phyloP scores from a whole-genome alignment of 2,329 filamentous ascomycete genomes.

The Colletotrichum sp. region DNA sequence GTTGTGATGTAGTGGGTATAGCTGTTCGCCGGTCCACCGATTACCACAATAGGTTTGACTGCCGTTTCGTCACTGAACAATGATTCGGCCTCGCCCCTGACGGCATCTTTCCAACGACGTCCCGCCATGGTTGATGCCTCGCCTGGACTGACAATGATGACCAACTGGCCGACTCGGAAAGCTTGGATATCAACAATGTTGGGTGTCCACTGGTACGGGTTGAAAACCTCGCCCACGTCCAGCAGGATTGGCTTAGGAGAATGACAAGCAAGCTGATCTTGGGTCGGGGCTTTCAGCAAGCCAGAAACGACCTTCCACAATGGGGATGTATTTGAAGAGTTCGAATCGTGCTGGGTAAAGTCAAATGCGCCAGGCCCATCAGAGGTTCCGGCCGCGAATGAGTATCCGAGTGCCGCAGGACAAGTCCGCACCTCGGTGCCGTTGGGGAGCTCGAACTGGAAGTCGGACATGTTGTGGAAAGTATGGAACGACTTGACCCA shows the following conservation, averaged over 20 bases:
- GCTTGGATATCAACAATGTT: slow-evolving; percentile 90
- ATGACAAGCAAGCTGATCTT: slow-evolving; percentile 77
- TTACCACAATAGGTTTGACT: slow-evolving; percentile 70
- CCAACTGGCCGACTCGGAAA: slow-evolving; percentile 80
- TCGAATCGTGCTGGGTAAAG: slow-evolving; percentile 83
- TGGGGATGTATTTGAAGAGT: slow-evolving; percentile 71
- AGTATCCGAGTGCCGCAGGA: slow-evolving; percentile 84
- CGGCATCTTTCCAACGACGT: slow-evolving; percentile 79
- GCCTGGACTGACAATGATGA: slow-evolving; percentile 85
- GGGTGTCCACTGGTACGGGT: slow-evolving; percentile 83
- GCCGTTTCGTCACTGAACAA: slow-evolving; percentile 44
- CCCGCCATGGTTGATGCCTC: slow-evolving; percentile 94
- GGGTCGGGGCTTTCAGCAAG: slow-evolving; percentile 70
- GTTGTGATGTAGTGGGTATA: slow-evolving; percentile 84
- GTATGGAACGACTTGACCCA: slow-evolving; percentile 81
- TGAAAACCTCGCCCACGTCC: slow-evolving; percentile 78
- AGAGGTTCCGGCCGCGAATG: slow-evolving; percentile 87
- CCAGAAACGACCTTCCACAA: slow-evolving; percentile 79
- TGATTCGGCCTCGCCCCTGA: slow-evolving; percentile 55
- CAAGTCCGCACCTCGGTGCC: slow-evolving; percentile 76
- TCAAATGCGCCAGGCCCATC: slow-evolving; percentile 90
- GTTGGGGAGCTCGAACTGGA: slow-evolving; percentile 74
- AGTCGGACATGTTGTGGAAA: slow-evolving; percentile 79
- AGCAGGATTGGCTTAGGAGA: slow-evolving; percentile 82
- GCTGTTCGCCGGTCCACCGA: slow-evolving; percentile 87